Evolutionary conservation across 2,329 filamentous ascomycete species (phyloP).

Genomic region (Cercospora janseana): DNA sequence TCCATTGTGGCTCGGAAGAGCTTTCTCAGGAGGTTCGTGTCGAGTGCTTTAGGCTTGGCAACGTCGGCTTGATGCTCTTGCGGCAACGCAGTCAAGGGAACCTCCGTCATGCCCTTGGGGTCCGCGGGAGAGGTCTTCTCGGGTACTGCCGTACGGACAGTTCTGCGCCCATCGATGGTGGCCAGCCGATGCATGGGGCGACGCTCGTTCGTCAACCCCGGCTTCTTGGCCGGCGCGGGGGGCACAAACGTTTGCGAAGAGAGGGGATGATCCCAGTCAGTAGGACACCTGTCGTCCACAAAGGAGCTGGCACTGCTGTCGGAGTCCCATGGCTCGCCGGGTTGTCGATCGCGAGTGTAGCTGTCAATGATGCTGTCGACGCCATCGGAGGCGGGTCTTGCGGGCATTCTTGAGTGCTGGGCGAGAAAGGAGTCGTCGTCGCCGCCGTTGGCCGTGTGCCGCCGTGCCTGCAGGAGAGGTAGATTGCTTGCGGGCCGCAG

Average conservation of each 20-base stretch:
- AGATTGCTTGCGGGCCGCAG: too few relatives aligned
- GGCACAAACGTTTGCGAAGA: background rate
- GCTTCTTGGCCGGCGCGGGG: background rate
- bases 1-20: conserved; percentile 27
- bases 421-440: too few relatives aligned
- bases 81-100: conserved; percentile 2
- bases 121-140: conserved; percentile 3
- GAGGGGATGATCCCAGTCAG: conserved; percentile 20
- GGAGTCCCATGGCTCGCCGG: conserved; percentile 15
- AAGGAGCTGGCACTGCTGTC: conserved; percentile 25
- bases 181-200: background rate
- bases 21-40: conserved; percentile 20
- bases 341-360: conserved; percentile 7
- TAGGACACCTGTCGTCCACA: conserved; percentile 32
- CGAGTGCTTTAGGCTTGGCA: conserved; percentile 15
- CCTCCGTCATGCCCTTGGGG: background rate
- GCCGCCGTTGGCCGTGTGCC: too few relatives aligned
- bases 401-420: too few relatives aligned
- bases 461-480: too few relatives aligned
- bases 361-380: conserved; percentile 10
- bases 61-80: conserved; percentile 2
- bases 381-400: conserved; percentile 9
- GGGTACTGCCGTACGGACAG: background rate
- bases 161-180: conserved; percentile 6
- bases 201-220: background rate